phyloP scores from a whole-genome alignment of 108 stramenopile genomes.

The Epipyxis sp. region DNA sequence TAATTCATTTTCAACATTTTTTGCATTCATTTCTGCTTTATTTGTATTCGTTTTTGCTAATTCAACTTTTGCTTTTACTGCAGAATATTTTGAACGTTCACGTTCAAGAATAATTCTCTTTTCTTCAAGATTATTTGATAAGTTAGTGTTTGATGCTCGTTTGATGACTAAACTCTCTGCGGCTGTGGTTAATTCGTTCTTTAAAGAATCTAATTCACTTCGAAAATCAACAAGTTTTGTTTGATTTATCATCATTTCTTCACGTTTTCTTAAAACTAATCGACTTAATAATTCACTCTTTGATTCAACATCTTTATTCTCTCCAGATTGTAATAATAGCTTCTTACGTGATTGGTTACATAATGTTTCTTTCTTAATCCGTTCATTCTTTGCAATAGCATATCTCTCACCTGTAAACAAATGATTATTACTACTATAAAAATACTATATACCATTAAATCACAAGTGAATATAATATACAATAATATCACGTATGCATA shows the following conservation, averaged over 20 bases:
- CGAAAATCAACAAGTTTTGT: slow-evolving; percentile 50
- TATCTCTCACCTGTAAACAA: slow-evolving; percentile 54
- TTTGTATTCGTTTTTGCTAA: slow-evolving; percentile 51
- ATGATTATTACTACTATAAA: too few species aligned
- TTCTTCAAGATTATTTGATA: slow-evolving; percentile 48
- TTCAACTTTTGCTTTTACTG: slow-evolving; percentile 46
- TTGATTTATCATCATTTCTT: slow-evolving; percentile 44
- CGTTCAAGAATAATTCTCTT: slow-evolving; percentile 34
- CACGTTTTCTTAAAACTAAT: slow-evolving; percentile 56
- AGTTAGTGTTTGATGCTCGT: slow-evolving; percentile 45
- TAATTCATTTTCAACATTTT: slow-evolving; percentile 58
- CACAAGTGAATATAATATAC: too few species aligned
- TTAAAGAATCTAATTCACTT: slow-evolving; percentile 66
- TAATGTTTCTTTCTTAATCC: slow-evolving; percentile 29
- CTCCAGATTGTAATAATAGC: slow-evolving; percentile 51
- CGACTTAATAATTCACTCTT: slow-evolving; percentile 57
- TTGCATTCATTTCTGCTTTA: slow-evolving; percentile 56
- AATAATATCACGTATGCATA: too few species aligned
- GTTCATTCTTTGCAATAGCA: slow-evolving; percentile 42
- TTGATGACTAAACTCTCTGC: slow-evolving; percentile 51
- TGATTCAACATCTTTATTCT: slow-evolving; percentile 58
- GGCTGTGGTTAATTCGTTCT: slow-evolving; percentile 60
- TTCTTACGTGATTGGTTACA: slow-evolving; percentile 31
- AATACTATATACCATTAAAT: too few species aligned
- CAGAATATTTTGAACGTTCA: slow-evolving; percentile 40